These are phyloP conservation scores for Cyberlindnera petersonii DNA, from an alignment of 805 yeast genomes.

Conservation along the genomic window DNA sequence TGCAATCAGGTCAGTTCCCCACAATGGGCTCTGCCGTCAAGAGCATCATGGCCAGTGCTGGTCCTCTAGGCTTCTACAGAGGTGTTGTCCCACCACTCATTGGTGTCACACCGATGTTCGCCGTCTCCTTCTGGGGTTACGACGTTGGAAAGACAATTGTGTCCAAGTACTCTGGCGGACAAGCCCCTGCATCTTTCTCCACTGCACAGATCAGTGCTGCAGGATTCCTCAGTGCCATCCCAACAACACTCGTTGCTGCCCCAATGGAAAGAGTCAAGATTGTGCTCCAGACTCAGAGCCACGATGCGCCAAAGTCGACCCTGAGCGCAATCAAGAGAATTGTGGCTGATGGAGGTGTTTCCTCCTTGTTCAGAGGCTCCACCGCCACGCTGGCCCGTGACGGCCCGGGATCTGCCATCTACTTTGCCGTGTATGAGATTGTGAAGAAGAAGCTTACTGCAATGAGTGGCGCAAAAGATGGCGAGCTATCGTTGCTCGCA, in stretches of 20 bases:
- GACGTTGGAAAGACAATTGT: slow-evolving; percentile 86
- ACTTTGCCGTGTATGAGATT: slow-evolving; percentile 90
- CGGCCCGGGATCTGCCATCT: slow-evolving; percentile 95
- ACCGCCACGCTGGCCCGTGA: slow-evolving; percentile 91
- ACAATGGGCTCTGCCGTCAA: slow-evolving; percentile 65
- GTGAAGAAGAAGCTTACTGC: slow-evolving; percentile 60
- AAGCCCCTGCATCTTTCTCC: slow-evolving; percentile 41
- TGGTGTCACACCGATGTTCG: slow-evolving; percentile 99
- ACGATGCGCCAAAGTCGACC: slow-evolving; percentile 39
- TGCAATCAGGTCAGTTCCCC: slow-evolving; percentile 69
- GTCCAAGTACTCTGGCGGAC: slow-evolving; percentile 34
- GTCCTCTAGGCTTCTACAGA: slow-evolving; percentile 77
- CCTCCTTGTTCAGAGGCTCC: slow-evolving; percentile 87
- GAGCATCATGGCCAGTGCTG: slow-evolving; percentile 67
- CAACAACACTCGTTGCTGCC: slow-evolving; percentile 94
- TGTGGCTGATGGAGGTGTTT: slow-evolving; percentile 74
- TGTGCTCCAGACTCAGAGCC: slow-evolving; percentile 73
- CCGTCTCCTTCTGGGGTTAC: slow-evolving; percentile 98
- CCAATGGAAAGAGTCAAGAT: slow-evolving; percentile 97
- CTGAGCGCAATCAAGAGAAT: slow-evolving; percentile 58
- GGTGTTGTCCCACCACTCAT: slow-evolving; percentile 92
- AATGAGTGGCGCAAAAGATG: slow-evolving; percentile 36
- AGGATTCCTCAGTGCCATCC: slow-evolving; percentile 91
- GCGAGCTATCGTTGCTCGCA: slow-evolving; percentile 62
- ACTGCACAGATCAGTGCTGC: slow-evolving; percentile 80